These are phyloP conservation scores for Paramecium bursaria DNA, from an alignment of 73 alveolate genomes.

Conservation along the genomic window DNA sequence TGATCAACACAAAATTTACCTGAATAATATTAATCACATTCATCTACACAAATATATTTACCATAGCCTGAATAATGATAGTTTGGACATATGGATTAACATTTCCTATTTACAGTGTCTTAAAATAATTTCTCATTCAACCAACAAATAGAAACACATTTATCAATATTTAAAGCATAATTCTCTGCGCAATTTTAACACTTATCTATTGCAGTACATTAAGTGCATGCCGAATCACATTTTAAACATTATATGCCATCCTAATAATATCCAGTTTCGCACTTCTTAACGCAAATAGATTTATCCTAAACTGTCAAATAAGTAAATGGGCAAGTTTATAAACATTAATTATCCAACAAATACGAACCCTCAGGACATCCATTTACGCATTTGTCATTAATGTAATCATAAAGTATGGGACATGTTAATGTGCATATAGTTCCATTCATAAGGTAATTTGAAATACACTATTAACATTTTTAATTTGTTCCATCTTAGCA, in stretches of 20 bases:
- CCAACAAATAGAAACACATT: background rate
- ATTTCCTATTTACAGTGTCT: background rate
- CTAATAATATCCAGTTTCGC: background rate
- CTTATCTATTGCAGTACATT: background rate
- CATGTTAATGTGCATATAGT: background rate
- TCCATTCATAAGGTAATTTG: background rate
- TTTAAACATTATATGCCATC: background rate
- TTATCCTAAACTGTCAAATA: background rate
- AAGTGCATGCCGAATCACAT: constrained; percentile 17
- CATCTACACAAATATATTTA: background rate
- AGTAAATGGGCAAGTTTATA: background rate
- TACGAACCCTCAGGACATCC: background rate
- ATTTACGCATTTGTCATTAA: background rate
- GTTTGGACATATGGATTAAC: constrained; percentile 5
- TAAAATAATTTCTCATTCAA: background rate
- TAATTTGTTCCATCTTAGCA: background rate
- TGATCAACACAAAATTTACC: background rate
- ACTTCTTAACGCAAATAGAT: background rate
- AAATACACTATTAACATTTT: background rate
- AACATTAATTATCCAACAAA: background rate
- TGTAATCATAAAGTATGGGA: background rate
- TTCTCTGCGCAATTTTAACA: constrained; percentile 7
- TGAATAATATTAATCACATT: background rate
- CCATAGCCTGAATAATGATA: background rate
- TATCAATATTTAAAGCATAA: background rate